phyloP scores from a whole-genome alignment of 2,329 filamentous ascomycete species.

The Talaromyces amestolkiae region DNA sequence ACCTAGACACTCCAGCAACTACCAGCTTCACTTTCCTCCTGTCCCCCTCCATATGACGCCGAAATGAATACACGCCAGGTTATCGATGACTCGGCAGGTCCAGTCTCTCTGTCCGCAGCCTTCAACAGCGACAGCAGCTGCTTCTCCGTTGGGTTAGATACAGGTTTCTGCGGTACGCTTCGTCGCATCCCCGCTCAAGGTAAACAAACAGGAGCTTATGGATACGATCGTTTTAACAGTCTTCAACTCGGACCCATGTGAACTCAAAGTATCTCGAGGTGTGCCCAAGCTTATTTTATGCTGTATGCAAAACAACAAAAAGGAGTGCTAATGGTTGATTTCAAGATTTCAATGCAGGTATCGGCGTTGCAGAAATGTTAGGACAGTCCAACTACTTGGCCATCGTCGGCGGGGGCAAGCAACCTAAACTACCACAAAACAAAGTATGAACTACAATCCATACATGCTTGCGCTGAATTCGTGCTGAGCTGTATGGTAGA shows the following conservation, averaged over 20 bases:
- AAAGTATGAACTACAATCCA: slow-evolving; percentile 55
- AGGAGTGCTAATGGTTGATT: not conserved
- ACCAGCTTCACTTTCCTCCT: not conserved
- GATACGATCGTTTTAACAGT: slow-evolving; percentile 49
- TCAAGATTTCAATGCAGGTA: slow-evolving; percentile 73
- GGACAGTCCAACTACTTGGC: slow-evolving; percentile 83
- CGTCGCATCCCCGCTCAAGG: slow-evolving; percentile 14
- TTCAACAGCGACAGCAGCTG: slow-evolving; percentile 84
- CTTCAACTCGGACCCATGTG: slow-evolving; percentile 69
- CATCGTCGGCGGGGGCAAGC: slow-evolving; percentile 81
- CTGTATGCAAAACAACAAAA: not conserved
- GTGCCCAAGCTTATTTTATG: slow-evolving; percentile 20
- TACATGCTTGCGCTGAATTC: not conserved
- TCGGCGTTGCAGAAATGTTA: slow-evolving; percentile 82
- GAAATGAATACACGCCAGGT: slow-evolving; percentile 84
- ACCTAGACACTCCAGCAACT: not conserved
- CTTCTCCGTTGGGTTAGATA: slow-evolving; percentile 83
- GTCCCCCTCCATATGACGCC: slow-evolving; percentile 2
- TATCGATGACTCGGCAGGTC: slow-evolving; percentile 73
- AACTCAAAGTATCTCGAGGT: slow-evolving; percentile 64
- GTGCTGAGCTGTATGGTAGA: slow-evolving; percentile 30
- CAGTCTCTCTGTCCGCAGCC: slow-evolving; percentile 74
- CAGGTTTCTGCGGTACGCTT: slow-evolving; percentile 74
- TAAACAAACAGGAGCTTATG: slow-evolving; percentile 18
- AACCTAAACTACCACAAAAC: slow-evolving; percentile 81